These are phyloP conservation scores for Fusarium sp. DNA, from an alignment of 2,329 filamentous ascomycete species.

Conservation along the genomic window DNA sequence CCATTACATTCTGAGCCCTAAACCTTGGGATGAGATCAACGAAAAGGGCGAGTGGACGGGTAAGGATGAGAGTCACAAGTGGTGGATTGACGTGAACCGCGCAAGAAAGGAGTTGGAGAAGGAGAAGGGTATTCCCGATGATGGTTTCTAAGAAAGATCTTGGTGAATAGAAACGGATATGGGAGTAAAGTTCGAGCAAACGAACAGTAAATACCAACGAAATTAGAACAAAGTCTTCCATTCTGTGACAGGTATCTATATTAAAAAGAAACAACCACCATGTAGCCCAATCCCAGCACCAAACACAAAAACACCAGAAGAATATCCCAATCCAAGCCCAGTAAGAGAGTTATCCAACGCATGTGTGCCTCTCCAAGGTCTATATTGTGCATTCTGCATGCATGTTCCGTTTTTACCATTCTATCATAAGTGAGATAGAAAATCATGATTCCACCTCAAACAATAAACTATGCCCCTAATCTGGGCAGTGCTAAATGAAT, in stretches of 20 bases:
- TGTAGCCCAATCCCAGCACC: background rate
- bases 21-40: constrained; percentile 68
- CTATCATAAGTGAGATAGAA: constrained; percentile 36
- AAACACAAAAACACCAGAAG: constrained; percentile 1
- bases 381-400: constrained; percentile 37
- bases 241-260: constrained; percentile 42
- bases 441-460: constrained; percentile 29
- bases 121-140: constrained; percentile 50
- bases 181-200: background rate
- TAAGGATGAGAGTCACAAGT: constrained; percentile 61
- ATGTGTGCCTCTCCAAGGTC: constrained; percentile 26
- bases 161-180: background rate
- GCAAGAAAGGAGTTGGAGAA: constrained; percentile 57
- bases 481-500: constrained; percentile 32
- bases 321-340: constrained; percentile 34
- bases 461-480: constrained; percentile 22
- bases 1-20: constrained; percentile 70
- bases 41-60: constrained; percentile 57
- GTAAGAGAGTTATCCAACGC: background rate
- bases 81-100: constrained; percentile 65
- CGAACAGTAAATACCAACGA: background rate
- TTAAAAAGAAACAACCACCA: constrained; percentile 9
- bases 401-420: constrained; percentile 35
- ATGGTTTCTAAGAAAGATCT: constrained; percentile 33
- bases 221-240: constrained; percentile 14